phyloP scores from a whole-genome alignment of 1,284 basidiomycete genomes.

The Retiboletus flavoniger region DNA sequence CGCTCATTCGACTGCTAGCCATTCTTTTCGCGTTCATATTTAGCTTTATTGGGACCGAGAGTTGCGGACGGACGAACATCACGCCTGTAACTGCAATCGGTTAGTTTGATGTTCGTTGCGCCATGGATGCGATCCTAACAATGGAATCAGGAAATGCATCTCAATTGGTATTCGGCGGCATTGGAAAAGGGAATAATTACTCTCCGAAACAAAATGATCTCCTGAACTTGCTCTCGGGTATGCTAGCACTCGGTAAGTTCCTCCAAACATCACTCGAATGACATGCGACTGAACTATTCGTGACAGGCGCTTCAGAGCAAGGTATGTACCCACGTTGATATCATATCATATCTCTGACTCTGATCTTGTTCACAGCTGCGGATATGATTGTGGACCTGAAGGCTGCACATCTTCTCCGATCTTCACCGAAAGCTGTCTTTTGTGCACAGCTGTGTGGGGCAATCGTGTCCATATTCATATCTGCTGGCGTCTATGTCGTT shows the following conservation, averaged over 20 bases:
- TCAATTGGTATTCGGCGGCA: background rate
- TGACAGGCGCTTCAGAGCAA: slow-evolving; percentile 1
- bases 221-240: background rate
- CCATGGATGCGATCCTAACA: background rate
- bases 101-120: background rate
- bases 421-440: slow-evolving; percentile 70
- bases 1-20: background rate
- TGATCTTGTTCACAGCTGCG: slow-evolving; percentile 33
- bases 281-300: background rate
- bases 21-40: background rate
- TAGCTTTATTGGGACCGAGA: background rate
- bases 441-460: slow-evolving; percentile 49
- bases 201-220: background rate
- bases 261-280: background rate
- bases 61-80: background rate
- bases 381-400: slow-evolving; percentile 74
- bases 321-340: background rate
- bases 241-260: background rate
- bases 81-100: background rate
- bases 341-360: background rate
- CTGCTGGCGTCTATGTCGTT: slow-evolving; percentile 2
- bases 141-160: background rate
- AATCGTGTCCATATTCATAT: slow-evolving; percentile 7
- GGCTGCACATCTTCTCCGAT: slow-evolving; percentile 65
- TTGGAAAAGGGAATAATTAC: background rate